Base-by-base conservation (phyloP, 129 eudicot genomes). In the Smallanthus sonchifolius region DNA sequence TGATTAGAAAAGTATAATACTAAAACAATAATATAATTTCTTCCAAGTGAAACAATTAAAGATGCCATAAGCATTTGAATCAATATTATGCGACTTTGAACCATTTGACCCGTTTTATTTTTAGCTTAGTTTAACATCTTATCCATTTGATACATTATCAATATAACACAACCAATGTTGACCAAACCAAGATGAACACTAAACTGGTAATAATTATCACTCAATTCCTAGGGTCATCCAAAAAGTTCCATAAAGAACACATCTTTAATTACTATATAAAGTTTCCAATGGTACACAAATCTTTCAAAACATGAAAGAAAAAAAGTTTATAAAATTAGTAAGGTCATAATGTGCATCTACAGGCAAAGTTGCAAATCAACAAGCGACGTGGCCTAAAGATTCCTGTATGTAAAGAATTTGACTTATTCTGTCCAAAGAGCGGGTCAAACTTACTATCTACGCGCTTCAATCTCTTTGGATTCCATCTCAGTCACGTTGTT, bases 401-500 rank as follows among this genome's bases (percentile, higher is more conserved):
- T 34, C 67, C 42, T 61, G 67, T 61, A 61, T 61, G 67, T 61
- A 61, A 61, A 61, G 67, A 61, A 61, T 61, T 61, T 61, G 42
- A 61, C 67, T 61, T 61, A 61, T 61, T 61, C 43, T 61, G 67
- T 61, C 40, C 67, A 35, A 34, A 34, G 43, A 14, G 67, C 43
- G 24, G 19, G 67, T 61, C 67, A 61, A 61, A 34, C 67, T 61
- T 61, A 15, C 83, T 81, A 81, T 83, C 83, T 88, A 70, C 13
- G 57, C 34, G 39, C 76, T 64, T 79, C 79, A 40, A 80, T 77
- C 35, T 88, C 92, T 5, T 68, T 78, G 6, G 92, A 74, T 74
- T 90, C 97, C 81, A 93, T 79, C 80, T 88, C 92, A 59, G 82
- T 83, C 37, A 94, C 98, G 38, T 73, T 83, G 76, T 87, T 75